Percentiles rank a stretch among this genome's conserved stretches.
Conservation (phyloP, 176 grass and related monocot genomes). For the Rhipidocladum racemiflorum region DNA sequence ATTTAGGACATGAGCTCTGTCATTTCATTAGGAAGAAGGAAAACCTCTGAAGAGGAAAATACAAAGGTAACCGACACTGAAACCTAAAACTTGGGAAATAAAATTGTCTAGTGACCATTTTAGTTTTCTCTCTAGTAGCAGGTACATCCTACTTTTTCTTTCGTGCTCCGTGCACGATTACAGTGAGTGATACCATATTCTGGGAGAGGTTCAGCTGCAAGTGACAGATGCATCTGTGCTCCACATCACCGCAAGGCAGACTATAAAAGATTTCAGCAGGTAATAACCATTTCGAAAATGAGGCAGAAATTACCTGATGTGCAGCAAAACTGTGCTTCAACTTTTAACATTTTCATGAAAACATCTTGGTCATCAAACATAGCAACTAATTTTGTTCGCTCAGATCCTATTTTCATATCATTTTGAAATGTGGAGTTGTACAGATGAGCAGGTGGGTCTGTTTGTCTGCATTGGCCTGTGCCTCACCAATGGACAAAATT, state of each 20-base stretch:
- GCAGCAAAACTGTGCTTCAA: not conserved
- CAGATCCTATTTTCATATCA: not conserved
- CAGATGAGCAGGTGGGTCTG: not conserved
- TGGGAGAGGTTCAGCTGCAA: not conserved
- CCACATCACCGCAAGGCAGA: not conserved
- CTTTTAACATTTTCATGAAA: not conserved
- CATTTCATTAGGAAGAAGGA: too few species aligned
- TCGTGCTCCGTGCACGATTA: not conserved
- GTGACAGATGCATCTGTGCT: slow-evolving; percentile 16
- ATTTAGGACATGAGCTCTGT: too few species aligned
- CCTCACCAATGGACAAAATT: not conserved
- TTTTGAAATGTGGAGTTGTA: slow-evolving; percentile 16
- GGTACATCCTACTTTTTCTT: not conserved
- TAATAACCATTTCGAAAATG: slow-evolving; percentile 25
- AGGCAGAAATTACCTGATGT: not conserved
- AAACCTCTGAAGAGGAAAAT: too few species aligned
- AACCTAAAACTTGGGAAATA: not conserved
- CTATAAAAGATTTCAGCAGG: slow-evolving; percentile 5
- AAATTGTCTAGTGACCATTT: not conserved
- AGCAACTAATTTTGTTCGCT: not conserved
- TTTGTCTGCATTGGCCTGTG: not conserved
- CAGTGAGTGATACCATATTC: not conserved
- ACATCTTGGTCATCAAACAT: not conserved
- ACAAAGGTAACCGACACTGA: too few species aligned
- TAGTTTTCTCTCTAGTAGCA: not conserved